Evolutionary conservation across 2,329 filamentous ascomycete species (phyloP).

Genomic region (Esteya vermicola): DNA sequence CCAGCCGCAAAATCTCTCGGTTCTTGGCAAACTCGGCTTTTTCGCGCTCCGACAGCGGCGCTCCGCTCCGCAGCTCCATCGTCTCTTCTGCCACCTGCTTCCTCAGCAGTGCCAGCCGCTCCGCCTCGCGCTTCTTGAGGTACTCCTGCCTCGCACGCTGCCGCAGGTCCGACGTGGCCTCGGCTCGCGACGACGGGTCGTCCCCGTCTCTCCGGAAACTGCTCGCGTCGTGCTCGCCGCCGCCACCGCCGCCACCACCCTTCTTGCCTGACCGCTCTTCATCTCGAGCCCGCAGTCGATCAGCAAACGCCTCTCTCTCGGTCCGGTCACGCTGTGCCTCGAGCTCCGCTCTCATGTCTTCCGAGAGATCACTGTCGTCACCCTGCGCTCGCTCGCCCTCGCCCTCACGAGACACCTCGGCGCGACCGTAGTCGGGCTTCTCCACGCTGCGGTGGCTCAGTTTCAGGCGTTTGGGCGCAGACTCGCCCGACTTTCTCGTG

Average conservation of each 20-base stretch:
- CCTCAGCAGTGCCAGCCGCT: conserved; percentile 71
- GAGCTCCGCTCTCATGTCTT: conserved; percentile 41
- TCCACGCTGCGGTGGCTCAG: conserved; percentile 31
- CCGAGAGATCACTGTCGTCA: conserved; percentile 38
- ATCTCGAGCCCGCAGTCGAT: conserved; percentile 58
- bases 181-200: conserved; percentile 50
- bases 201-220: conserved; percentile 40
- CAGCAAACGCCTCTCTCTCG: conserved; percentile 70
- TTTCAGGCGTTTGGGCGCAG: conserved; percentile 57
- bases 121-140: conserved; percentile 78
- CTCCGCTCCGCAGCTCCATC: conserved; percentile 64
- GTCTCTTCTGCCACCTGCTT: conserved; percentile 85
- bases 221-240: conserved; percentile 29
- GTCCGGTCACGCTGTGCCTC: conserved; percentile 52
- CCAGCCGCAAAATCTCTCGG: conserved; percentile 63
- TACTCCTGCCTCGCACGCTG: conserved; percentile 84
- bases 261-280: conserved; percentile 51
- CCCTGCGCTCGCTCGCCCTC: conserved; percentile 9
- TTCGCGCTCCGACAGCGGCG: conserved; percentile 60
- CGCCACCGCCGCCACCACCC: conserved; percentile 50
- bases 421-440: background rate
- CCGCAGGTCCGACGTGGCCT: conserved; percentile 67
- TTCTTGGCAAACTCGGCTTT: conserved; percentile 83
- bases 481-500: conserved; percentile 49
- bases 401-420: background rate